Percentiles rank a stretch among this genome's conserved stretches.
phyloP scores from a whole-genome alignment of 768 basidiomycete genomes.

The Xerocomellus amylosporus region DNA sequence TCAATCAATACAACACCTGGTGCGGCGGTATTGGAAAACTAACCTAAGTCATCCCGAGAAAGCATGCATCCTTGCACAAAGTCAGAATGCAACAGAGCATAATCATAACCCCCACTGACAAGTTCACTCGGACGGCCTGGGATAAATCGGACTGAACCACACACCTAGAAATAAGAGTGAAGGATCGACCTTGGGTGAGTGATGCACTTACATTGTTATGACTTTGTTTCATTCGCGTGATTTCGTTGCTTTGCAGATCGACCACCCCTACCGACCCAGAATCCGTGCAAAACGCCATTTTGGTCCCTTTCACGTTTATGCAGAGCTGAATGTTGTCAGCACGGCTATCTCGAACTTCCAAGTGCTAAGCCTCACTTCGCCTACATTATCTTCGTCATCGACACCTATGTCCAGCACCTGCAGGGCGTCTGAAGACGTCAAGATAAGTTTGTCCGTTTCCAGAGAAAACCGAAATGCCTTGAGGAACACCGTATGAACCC shows the following conservation, averaged over 20 bases:
- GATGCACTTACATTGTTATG: constrained; percentile 57
- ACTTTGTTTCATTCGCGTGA: constrained; percentile 57
- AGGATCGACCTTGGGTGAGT: background rate
- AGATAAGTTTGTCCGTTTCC: constrained; percentile 50
- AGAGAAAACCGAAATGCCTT: constrained; percentile 43
- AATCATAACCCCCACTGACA: constrained; percentile 78
- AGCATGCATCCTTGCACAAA: constrained; percentile 51
- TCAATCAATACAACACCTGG: background rate
- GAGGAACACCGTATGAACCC: background rate
- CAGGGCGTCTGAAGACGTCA: constrained; percentile 48
- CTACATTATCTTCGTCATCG: constrained; percentile 56
- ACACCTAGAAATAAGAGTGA: constrained; percentile 48
- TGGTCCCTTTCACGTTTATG: constrained; percentile 50
- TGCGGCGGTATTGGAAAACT: constrained; percentile 8
- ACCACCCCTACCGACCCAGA: constrained; percentile 65
- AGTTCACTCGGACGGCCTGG: constrained; percentile 68
- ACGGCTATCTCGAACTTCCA: constrained; percentile 19
- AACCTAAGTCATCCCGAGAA: constrained; percentile 61
- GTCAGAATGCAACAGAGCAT: constrained; percentile 65
- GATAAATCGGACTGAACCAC: constrained; percentile 67
- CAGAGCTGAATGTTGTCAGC: constrained; percentile 50
- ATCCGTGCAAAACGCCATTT: constrained; percentile 68
- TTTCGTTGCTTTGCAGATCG: constrained; percentile 47
- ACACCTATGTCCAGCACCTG: constrained; percentile 45
- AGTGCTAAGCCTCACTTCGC: constrained; percentile 52